Conservation (phyloP, 208 protist species). For the Trypanosoma grayi region DNA sequence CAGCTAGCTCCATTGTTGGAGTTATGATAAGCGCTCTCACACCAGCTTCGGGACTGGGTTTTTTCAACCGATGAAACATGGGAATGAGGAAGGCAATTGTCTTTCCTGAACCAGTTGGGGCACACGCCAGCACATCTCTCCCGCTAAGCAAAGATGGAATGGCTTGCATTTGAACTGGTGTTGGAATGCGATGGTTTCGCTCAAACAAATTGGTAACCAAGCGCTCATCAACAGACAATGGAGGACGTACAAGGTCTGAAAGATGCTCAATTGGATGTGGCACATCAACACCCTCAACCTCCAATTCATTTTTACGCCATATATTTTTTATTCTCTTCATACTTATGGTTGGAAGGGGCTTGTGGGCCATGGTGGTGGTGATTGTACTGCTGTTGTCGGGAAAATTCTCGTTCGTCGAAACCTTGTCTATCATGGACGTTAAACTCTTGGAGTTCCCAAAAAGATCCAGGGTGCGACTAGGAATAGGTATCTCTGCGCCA, state of each 20-base stretch:
- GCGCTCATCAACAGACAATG: constrained; percentile 66
- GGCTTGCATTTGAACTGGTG: constrained; percentile 97
- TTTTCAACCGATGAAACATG: constrained; percentile 87
- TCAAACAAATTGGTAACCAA: constrained; percentile 82
- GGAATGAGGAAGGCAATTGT: constrained; percentile 95
- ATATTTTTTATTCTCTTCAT: constrained; percentile 78
- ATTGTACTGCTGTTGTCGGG: background rate
- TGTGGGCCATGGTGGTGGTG: constrained; percentile 17
- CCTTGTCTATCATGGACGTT: background rate
- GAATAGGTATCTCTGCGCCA: constrained; percentile 30
- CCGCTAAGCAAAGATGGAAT: constrained; percentile 91
- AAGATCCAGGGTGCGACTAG: constrained; percentile 51
- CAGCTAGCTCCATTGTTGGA: constrained; percentile 96
- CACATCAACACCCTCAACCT: constrained; percentile 72
- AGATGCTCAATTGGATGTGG: constrained; percentile 85
- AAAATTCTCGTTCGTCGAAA: background rate
- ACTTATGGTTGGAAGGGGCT: constrained; percentile 67
- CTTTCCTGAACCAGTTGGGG: constrained; percentile 94
- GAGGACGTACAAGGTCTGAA: constrained; percentile 76
- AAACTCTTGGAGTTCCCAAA: constrained; percentile 28
- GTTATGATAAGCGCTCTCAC: constrained; percentile 94
- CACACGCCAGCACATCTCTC: constrained; percentile 88
- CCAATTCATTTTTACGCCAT: constrained; percentile 77
- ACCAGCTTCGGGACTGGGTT: constrained; percentile 67
- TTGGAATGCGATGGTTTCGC: constrained; percentile 88